Conservation (phyloP, 1,284 basidiomycete species). For the Chiua sp. region DNA sequence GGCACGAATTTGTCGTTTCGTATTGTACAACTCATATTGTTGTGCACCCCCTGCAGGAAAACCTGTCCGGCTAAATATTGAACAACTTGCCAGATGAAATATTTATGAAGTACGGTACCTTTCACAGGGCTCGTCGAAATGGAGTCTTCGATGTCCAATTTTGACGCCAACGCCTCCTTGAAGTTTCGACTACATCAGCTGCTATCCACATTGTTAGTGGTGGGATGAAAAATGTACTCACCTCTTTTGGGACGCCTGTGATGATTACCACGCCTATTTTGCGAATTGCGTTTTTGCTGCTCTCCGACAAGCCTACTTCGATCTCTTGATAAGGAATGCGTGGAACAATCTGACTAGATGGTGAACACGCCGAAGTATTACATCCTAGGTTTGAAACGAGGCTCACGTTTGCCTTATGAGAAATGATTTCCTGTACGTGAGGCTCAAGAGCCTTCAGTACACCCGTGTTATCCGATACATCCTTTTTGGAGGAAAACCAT, state of each 20-base stretch:
- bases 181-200: not conserved
- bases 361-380: not conserved
- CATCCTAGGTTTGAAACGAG: not conserved
- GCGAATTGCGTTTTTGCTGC: slow-evolving; percentile 53
- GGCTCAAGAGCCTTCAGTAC: slow-evolving; percentile 56
- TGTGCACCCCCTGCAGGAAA: slow-evolving; percentile 72
- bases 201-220: not conserved
- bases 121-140: slow-evolving; percentile 57
- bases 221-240: slow-evolving; percentile 18
- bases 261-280: slow-evolving; percentile 65
- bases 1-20: slow-evolving; percentile 59
- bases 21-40: slow-evolving; percentile 77
- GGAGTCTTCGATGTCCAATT: slow-evolving; percentile 61
- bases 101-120: slow-evolving; percentile 39
- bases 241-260: slow-evolving; percentile 59
- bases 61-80: slow-evolving; percentile 43
- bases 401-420: slow-evolving; percentile 46
- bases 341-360: slow-evolving; percentile 57
- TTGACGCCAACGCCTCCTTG: slow-evolving; percentile 68
- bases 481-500: slow-evolving; percentile 67
- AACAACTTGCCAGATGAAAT: not conserved
- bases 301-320: slow-evolving; percentile 43
- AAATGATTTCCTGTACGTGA: slow-evolving; percentile 50
- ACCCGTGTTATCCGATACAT: slow-evolving; percentile 50
- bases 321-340: slow-evolving; percentile 57